These are phyloP conservation scores for Russula olivacea DNA, from an alignment of 768 basidiomycete species.

Conservation along the genomic window DNA sequence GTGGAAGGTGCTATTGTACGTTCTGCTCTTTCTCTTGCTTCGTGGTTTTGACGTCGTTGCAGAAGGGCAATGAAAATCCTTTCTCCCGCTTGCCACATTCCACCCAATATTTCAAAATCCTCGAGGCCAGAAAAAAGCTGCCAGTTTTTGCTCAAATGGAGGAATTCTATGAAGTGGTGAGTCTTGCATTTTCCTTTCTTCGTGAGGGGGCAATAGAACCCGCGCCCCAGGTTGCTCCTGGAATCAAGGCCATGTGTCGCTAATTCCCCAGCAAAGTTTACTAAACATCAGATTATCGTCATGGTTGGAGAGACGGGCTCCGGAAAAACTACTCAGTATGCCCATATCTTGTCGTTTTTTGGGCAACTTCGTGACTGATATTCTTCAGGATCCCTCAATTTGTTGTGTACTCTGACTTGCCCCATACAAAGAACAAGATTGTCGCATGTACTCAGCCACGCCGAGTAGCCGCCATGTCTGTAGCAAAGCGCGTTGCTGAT, in stretches of 20 bases:
- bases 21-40: background rate
- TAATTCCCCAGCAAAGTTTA: slow-evolving; percentile 47
- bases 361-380: background rate
- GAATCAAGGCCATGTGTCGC: slow-evolving; percentile 25
- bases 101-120: slow-evolving; percentile 76
- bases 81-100: slow-evolving; percentile 81
- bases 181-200: slow-evolving; percentile 30
- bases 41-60: slow-evolving; percentile 10
- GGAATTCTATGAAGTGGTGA: slow-evolving; percentile 83
- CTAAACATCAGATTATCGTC: slow-evolving; percentile 75
- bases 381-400: slow-evolving; percentile 88
- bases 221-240: slow-evolving; percentile 27
- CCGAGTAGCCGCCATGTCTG: slow-evolving; percentile 95
- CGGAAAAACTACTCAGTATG: slow-evolving; percentile 93
- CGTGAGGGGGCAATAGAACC: slow-evolving; percentile 31
- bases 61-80: slow-evolving; percentile 81
- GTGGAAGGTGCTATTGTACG: slow-evolving; percentile 40
- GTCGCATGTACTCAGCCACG: slow-evolving; percentile 97
- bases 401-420: slow-evolving; percentile 88
- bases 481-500: slow-evolving; percentile 96
- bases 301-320: slow-evolving; percentile 95
- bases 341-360: background rate
- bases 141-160: slow-evolving; percentile 92
- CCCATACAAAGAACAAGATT: slow-evolving; percentile 83
- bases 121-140: slow-evolving; percentile 78